These are phyloP conservation scores for Porcisia hertigi DNA, from an alignment of 208 protist species.

Conservation along the genomic window DNA sequence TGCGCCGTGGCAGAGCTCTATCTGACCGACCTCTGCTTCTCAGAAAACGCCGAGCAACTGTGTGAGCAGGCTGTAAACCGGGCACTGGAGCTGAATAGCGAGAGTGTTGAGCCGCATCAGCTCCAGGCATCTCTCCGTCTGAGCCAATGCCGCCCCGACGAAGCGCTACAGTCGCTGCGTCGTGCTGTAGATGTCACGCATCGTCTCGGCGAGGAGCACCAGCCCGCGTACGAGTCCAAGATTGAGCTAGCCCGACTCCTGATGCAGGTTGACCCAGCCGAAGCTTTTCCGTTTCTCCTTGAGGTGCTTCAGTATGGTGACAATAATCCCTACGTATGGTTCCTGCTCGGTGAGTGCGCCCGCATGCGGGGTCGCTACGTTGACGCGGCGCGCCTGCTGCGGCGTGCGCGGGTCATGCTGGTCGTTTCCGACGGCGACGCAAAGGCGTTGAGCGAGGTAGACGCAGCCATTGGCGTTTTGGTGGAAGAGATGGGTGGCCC, in stretches of 20 bases:
- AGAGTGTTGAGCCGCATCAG: conserved; percentile 83
- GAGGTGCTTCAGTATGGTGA: conserved; percentile 89
- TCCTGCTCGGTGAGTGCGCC: conserved; percentile 88
- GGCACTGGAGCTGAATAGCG: conserved; percentile 52
- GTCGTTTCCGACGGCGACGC: conserved; percentile 61
- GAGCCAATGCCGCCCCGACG: conserved; percentile 72
- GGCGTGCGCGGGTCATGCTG: conserved; percentile 83
- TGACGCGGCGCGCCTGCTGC: conserved; percentile 82
- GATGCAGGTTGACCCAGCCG: conserved; percentile 82
- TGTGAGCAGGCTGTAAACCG: conserved; percentile 71
- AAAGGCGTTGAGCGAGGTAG: conserved; percentile 71
- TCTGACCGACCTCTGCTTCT: conserved; percentile 89
- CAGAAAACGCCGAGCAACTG: conserved; percentile 75
- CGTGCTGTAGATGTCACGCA: conserved; percentile 81
- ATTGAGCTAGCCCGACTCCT: conserved; percentile 88
- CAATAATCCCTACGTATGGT: conserved; percentile 93
- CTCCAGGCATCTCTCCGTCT: conserved; percentile 81
- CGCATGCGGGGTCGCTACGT: conserved; percentile 71
- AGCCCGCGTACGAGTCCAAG: conserved; percentile 92
- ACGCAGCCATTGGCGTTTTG: conserved; percentile 72
- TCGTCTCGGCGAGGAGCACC: conserved; percentile 78
- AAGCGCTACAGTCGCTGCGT: conserved; percentile 67
- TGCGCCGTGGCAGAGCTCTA: conserved; percentile 91
- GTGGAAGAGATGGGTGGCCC: conserved; percentile 89
- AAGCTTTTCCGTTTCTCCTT: conserved; percentile 80